Base-by-base conservation (phyloP, 768 basidiomycete genomes). In the Rhizopogon rudus region DNA sequence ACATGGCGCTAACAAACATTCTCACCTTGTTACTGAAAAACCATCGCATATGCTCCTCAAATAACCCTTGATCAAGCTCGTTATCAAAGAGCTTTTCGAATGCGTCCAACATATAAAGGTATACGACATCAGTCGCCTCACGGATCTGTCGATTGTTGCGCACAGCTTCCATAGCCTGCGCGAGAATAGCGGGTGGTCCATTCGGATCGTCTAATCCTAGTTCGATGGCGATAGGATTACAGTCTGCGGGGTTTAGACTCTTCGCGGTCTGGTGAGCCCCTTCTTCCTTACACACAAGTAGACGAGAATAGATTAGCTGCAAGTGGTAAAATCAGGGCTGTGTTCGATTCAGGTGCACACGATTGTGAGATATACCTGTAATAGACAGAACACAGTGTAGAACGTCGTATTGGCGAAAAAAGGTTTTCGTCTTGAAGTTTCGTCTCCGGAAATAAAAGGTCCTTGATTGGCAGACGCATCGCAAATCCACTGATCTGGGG, bases 21-120 rank as follows among this genome's bases (percentile, higher is more conserved):
- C 77, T 59, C 70, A 88, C 88, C 81, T 86, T 87, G 57, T 84
- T 92, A 33, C 91, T 90, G 74, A 93, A 94, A 73, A 95, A 90
- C 82, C 92, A 91, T 60, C 97, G 77, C 84, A 98, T 84, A 65
- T 93, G 91, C 68, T 98, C 97, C 69, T 98, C 96, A 63, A 94
- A 98, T 20, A 86, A 83, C n/a, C 80, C 73, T 66, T 88, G 90
- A 69, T 98, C 97, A 57, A 98, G 78, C 66, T 98, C 95, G 58
- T 82, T 87, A 63, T 93, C 93, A 66, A 98, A 98, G 41, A 96
- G 70, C 77, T 91, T 91, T 71, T 98, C 96, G 68, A 91, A 93
- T 9, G 91, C 88, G 55, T 87, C 90, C 35, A 98, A 75, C 51
- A 96, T 80, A 64, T 95, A 93, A 73, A 84, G 77, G 73, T 98